Conservation (phyloP, 768 basidiomycete species). For the Coprinellus aureogranulatus region DNA sequence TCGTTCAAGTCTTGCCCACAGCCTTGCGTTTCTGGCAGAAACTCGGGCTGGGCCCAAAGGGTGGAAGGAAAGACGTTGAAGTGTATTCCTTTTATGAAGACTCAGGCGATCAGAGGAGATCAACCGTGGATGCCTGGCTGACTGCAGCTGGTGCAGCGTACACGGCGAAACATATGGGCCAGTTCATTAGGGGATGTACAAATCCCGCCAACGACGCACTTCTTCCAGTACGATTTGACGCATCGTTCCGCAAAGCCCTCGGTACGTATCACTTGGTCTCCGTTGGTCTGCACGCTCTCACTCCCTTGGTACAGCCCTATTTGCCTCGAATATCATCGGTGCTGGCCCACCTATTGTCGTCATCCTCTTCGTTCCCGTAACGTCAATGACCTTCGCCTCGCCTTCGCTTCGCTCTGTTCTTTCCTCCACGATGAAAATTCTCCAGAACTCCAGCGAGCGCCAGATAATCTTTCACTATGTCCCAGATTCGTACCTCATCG, state of each 20-base stretch:
- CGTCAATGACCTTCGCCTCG: constrained; percentile 62
- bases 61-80: constrained; percentile 68
- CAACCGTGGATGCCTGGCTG: constrained; percentile 61
- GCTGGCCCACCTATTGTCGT: constrained; percentile 51
- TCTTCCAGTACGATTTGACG: constrained; percentile 61
- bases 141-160: constrained; percentile 51
- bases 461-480: constrained; percentile 72
- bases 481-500: constrained; percentile 58
- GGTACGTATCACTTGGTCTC: constrained; percentile 41
- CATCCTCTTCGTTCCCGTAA: constrained; percentile 64
- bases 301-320: constrained; percentile 38
- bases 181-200: constrained; percentile 50
- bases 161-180: constrained; percentile 57
- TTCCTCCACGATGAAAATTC: constrained; percentile 56
- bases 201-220: constrained; percentile 54
- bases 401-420: constrained; percentile 68
- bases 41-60: constrained; percentile 66
- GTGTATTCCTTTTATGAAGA: constrained; percentile 72
- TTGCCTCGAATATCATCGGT: constrained; percentile 43
- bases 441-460: constrained; percentile 44
- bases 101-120: constrained; percentile 44
- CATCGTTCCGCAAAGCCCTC: constrained; percentile 64
- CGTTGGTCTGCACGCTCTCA: background rate
- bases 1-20: constrained; percentile 68
- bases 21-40: constrained; percentile 86